These are phyloP conservation scores for Podospora bellae-mahoneyi DNA, from an alignment of 495 filamentous ascomycete species.

Conservation along the genomic window DNA sequence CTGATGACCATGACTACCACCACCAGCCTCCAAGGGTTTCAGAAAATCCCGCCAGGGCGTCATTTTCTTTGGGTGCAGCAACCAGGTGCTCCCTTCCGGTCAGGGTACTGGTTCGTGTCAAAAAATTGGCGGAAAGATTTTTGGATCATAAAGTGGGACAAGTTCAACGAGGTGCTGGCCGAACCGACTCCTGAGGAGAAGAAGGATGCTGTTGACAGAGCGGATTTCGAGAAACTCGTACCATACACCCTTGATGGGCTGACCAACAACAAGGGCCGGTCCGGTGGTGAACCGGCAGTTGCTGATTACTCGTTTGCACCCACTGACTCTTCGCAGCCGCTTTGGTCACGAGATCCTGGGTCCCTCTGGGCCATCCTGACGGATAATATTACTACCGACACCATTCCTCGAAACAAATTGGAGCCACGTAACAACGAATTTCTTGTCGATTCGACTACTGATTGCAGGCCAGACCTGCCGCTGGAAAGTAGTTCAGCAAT, in stretches of 20 bases:
- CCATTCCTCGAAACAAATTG: conserved; percentile 51
- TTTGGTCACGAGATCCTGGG: conserved; percentile 17
- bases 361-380: conserved; percentile 48
- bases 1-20: conserved; percentile 37
- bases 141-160: conserved; percentile 60
- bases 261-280: not conserved
- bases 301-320: not conserved
- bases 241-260: conserved; percentile 28
- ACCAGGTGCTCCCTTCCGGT: conserved; percentile 46
- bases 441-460: conserved; percentile 49
- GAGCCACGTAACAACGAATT: conserved; percentile 42
- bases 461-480: conserved; percentile 13
- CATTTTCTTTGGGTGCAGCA: conserved; percentile 60
- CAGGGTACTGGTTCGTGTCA: conserved; percentile 59
- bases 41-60: conserved; percentile 54
- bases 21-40: conserved; percentile 52
- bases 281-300: not conserved
- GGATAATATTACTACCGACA: conserved; percentile 41
- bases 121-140: conserved; percentile 33
- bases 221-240: conserved; percentile 38
- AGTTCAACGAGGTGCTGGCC: conserved; percentile 46
- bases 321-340: not conserved
- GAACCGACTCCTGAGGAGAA: conserved; percentile 40
- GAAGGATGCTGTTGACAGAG: conserved; percentile 36
- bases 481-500: not conserved